Conservation (phyloP, 1,284 basidiomycete genomes). For the Cronartium quercuum region DNA sequence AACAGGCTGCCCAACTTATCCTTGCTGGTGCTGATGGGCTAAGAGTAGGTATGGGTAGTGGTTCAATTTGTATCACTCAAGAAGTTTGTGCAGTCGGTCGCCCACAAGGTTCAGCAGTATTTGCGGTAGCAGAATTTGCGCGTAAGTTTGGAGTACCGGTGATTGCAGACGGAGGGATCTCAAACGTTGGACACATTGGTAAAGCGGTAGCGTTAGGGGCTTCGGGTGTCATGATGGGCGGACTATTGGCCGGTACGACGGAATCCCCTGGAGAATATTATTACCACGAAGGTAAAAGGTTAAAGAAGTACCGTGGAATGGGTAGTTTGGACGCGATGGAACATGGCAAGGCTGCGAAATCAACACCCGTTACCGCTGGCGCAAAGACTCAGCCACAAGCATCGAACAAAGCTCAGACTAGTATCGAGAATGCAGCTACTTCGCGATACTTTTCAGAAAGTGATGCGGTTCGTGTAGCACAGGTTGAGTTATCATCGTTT, state of each 20-base stretch:
- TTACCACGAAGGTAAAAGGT: slow-evolving; percentile 95
- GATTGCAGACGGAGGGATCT: slow-evolving; percentile 94
- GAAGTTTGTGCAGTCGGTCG: slow-evolving; percentile 99
- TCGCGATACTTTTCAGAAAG: slow-evolving; percentile 95
- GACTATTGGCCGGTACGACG: slow-evolving; percentile 87
- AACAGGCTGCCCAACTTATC: slow-evolving; percentile 91
- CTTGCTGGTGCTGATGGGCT: slow-evolving; percentile 89
- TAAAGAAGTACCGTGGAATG: slow-evolving; percentile 99
- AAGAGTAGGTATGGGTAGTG: slow-evolving; percentile 94
- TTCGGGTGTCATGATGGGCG: slow-evolving; percentile 97
- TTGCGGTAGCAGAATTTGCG: slow-evolving; percentile 89
- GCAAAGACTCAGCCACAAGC: slow-evolving; percentile 43
- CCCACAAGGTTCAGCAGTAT: slow-evolving; percentile 93
- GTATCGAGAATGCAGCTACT: slow-evolving; percentile 85
- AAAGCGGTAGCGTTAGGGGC: slow-evolving; percentile 93
- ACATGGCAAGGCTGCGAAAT: slow-evolving; percentile 55
- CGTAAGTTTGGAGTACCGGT: slow-evolving; percentile 90
- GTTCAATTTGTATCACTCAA: slow-evolving; percentile 98
- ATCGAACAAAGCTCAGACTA: slow-evolving; percentile 51
- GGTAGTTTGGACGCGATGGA: slow-evolving; percentile 96
- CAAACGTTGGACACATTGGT: slow-evolving; percentile 95
- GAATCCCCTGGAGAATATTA: slow-evolving; percentile 94
- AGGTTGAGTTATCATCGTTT: slow-evolving; percentile 48
- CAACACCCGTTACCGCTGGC: slow-evolving; percentile 41
- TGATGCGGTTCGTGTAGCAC: slow-evolving; percentile 90